Evolutionary conservation across 2,329 filamentous ascomycete genomes (phyloP).

Genomic region (Beauveria asiatica): DNA sequence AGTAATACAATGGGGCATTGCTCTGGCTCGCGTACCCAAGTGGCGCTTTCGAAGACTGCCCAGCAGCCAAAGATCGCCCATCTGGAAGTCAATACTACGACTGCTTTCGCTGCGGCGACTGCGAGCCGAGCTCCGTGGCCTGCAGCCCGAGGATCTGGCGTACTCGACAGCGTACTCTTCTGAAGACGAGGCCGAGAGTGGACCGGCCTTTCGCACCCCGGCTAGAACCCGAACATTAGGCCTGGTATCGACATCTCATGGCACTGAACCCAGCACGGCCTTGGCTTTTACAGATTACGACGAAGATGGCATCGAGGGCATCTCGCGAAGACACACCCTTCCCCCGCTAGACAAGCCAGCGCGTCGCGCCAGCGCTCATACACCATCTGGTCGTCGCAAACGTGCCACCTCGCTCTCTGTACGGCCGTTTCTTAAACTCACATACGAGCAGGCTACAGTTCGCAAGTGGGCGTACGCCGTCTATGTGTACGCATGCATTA

Average conservation of each 20-base stretch:
- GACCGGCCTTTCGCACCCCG: slow-evolving; percentile 14
- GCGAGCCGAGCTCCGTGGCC: slow-evolving; percentile 29
- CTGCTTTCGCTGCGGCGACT: slow-evolving; percentile 39
- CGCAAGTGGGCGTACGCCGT: slow-evolving; percentile 78
- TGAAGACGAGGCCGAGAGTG: slow-evolving; percentile 22
- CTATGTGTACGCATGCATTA: slow-evolving; percentile 65
- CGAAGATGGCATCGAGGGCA: slow-evolving; percentile 13
- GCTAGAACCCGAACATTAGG: slow-evolving; percentile 23
- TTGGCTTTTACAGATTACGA: slow-evolving; percentile 14
- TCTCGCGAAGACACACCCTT: slow-evolving; percentile 42
- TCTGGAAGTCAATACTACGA: slow-evolving; percentile 31
- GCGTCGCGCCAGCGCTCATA: slow-evolving; percentile 39
- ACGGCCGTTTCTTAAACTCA: slow-evolving; percentile 71
- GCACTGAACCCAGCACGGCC: slow-evolving; percentile 11
- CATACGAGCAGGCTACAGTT: slow-evolving; percentile 63
- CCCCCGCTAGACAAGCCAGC: slow-evolving; percentile 31
- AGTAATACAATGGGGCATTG: slow-evolving; percentile 74
- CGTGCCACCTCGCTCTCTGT: slow-evolving; percentile 55
- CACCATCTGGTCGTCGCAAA: slow-evolving; percentile 57
- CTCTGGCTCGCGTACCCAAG: slow-evolving; percentile 77
- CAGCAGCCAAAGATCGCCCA: slow-evolving; percentile 25
- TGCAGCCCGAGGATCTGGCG: slow-evolving; percentile 22
- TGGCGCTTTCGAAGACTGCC: slow-evolving; percentile 70
- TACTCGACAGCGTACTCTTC: slow-evolving; percentile 25
- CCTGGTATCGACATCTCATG: neutral